These are phyloP conservation scores for Epichloe elymi DNA, from an alignment of 2,329 filamentous ascomycete genomes.

Conservation along the genomic window DNA sequence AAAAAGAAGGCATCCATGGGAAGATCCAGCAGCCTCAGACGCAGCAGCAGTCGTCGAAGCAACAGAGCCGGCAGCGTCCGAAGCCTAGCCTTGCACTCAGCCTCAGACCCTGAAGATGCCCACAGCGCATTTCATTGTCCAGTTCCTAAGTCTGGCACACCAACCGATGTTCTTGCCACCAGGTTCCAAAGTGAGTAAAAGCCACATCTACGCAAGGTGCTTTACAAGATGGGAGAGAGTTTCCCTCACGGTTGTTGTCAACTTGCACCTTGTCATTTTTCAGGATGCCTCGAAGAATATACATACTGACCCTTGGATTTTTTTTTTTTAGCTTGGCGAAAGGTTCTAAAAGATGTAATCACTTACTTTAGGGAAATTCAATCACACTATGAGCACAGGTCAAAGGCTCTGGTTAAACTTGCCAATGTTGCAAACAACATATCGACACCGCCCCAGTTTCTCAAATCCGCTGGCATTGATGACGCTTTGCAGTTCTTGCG, in stretches of 20 bases:
- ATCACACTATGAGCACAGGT: conserved; percentile 70
- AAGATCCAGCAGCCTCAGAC: conserved; percentile 59
- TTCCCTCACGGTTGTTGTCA: too few relatives aligned
- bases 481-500: conserved; percentile 74
- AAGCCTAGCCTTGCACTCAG: conserved; percentile 62
- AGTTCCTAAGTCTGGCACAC: conserved; percentile 73
- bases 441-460: conserved; percentile 59
- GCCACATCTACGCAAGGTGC: neutral
- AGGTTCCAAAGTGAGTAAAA: conserved; percentile 66
- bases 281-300: neutral
- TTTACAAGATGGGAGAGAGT: neutral
- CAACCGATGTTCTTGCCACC: conserved; percentile 75
- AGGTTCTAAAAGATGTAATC: conserved; percentile 88
- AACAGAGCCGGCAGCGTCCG: conserved; percentile 76
- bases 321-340: conserved; percentile 62
- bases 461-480: conserved; percentile 69
- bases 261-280: neutral
- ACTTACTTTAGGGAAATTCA: conserved; percentile 89
- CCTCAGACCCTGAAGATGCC: conserved; percentile 51
- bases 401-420: conserved; percentile 71
- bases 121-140: conserved; percentile 84
- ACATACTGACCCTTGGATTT: neutral
- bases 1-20: conserved; percentile 79
- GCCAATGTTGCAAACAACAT: conserved; percentile 77
- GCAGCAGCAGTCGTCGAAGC: conserved; percentile 69